A percentile compares a stretch with the other conserved stretches of the same genome.
These are phyloP conservation scores for Telfairia occidentalis DNA, from an alignment of 331 rosid genomes.

Conservation along the genomic window DNA sequence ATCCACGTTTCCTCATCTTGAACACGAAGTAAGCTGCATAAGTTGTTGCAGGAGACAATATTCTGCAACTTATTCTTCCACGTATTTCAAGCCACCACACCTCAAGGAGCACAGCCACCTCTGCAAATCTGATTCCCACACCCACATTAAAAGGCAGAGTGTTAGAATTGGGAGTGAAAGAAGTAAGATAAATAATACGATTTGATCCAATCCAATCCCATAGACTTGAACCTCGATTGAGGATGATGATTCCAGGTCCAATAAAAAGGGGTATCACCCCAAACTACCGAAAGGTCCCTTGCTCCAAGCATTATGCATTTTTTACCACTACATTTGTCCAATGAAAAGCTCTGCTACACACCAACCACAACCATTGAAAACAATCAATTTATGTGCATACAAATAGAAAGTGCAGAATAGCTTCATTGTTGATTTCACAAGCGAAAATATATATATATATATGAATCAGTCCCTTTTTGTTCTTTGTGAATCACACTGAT, in stretches of 20 bases:
- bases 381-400: neutral
- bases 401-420: neutral
- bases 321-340: slow-evolving; percentile 14
- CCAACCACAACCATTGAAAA: neutral
- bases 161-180: slow-evolving; percentile 14
- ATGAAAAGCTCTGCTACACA: neutral
- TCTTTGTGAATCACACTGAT: neutral
- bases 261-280: neutral
- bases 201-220: neutral
- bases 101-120: slow-evolving; percentile 1
- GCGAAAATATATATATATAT: neutral
- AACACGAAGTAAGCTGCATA: slow-evolving; percentile 12
- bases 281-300: neutral
- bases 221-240: neutral
- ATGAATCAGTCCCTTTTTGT: neutral
- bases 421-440: neutral
- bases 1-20: neutral
- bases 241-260: neutral
- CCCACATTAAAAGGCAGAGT: neutral
- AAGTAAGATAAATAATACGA: neutral
- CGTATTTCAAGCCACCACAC: slow-evolving; percentile 14
- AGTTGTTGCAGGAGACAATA: slow-evolving; percentile 6
- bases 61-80: neutral
- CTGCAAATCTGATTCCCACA: slow-evolving; percentile 12
- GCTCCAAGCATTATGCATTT: slow-evolving; percentile 15